These are phyloP conservation scores for Przewalskia tangutica DNA, from an alignment of 257 asterid species.

Conservation along the genomic window DNA sequence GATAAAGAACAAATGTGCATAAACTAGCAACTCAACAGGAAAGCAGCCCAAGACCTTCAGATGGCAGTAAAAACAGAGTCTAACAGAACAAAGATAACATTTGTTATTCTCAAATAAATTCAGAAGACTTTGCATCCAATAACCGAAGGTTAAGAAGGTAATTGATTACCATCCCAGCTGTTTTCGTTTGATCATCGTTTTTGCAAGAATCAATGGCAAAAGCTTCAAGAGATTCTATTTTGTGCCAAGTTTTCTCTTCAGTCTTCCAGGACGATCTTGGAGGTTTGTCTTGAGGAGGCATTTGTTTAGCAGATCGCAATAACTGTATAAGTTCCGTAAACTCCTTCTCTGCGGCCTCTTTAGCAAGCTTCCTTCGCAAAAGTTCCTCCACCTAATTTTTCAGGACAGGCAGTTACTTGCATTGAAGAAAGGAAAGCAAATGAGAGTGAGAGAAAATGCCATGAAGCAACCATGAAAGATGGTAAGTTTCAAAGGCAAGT, in stretches of 20 bases:
- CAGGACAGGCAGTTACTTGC: conserved; percentile 3
- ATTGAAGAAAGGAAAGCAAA: conserved; percentile 2
- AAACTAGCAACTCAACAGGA: not conserved
- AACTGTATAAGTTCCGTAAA: conserved; percentile 56
- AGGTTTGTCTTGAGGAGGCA: conserved; percentile 61
- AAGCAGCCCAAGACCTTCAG: not conserved
- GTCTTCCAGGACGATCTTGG: conserved; percentile 56
- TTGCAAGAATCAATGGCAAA: conserved; percentile 66
- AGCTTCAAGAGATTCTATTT: conserved; percentile 61
- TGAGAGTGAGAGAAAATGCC: not conserved
- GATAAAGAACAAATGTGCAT: not conserved
- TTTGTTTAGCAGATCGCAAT: conserved; percentile 55
- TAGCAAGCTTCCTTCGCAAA: conserved; percentile 49
- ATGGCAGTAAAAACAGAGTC: not conserved
- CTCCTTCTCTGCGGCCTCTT: conserved; percentile 71
- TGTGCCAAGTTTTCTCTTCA: conserved; percentile 44
- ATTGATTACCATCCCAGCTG: conserved; percentile 62
- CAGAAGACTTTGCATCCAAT: not conserved
- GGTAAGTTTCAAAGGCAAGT: not conserved
- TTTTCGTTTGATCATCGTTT: conserved; percentile 62
- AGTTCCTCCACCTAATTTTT: conserved; percentile 77
- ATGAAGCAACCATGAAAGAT: not conserved
- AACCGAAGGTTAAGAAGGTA: not conserved
- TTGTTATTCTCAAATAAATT: not conserved
- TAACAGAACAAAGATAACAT: not conserved